Conservation (phyloP, 2,329 filamentous ascomycete genomes). For the Nemania serpens region DNA sequence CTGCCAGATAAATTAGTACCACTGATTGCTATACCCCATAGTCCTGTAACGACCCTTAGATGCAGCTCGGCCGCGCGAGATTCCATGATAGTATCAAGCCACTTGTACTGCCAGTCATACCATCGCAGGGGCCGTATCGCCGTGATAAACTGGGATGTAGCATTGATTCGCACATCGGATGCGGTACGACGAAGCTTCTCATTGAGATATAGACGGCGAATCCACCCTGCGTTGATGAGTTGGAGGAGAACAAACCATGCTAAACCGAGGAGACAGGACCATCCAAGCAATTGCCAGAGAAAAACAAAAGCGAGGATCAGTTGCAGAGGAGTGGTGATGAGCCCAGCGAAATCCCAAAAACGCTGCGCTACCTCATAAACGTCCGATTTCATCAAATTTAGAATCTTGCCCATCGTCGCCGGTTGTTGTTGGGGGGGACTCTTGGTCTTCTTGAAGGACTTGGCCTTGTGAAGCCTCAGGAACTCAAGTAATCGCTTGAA, state of each 20-base stretch:
- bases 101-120: slow-evolving; percentile 82
- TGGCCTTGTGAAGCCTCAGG: slow-evolving; percentile 33
- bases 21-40: slow-evolving; percentile 66
- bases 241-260: slow-evolving; percentile 72
- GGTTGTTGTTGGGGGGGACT: slow-evolving; percentile 55
- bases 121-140: slow-evolving; percentile 79
- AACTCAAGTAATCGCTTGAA: slow-evolving; percentile 38
- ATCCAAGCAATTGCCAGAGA: slow-evolving; percentile 79
- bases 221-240: slow-evolving; percentile 68
- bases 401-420: slow-evolving; percentile 86
- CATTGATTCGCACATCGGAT: slow-evolving; percentile 78
- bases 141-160: slow-evolving; percentile 85
- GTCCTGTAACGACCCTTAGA: slow-evolving; percentile 64
- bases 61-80: slow-evolving; percentile 70
- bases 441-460: slow-evolving; percentile 31
- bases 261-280: slow-evolving; percentile 76
- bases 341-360: slow-evolving; percentile 84
- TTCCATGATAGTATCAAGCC: slow-evolving; percentile 71
- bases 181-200: slow-evolving; percentile 73
- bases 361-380: slow-evolving; percentile 81
- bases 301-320: slow-evolving; percentile 75
- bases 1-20: slow-evolving; percentile 74
- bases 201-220: slow-evolving; percentile 67
- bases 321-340: slow-evolving; percentile 77
- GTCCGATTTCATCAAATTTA: slow-evolving; percentile 83